These are phyloP conservation scores for Geranium brycei DNA, from an alignment of 345 rosid genomes.

Conservation along the genomic window DNA sequence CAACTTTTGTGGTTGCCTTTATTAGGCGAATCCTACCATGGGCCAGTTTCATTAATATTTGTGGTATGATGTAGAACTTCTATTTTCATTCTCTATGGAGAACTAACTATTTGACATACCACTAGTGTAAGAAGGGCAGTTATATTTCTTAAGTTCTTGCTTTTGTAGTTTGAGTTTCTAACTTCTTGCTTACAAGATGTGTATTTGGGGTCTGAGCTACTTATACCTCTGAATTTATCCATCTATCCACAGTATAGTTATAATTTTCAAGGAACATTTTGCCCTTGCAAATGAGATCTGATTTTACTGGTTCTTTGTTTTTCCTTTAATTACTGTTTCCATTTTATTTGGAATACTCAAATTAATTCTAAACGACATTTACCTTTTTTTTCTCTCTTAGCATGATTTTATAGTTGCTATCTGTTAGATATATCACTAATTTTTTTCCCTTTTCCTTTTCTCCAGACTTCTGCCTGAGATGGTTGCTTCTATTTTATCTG, in stretches of 20 bases:
- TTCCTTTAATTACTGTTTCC: neutral
- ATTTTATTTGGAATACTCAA: neutral
- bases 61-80: neutral
- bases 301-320: neutral
- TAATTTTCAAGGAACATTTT: neutral
- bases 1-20: neutral
- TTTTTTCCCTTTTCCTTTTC: constrained; percentile 2
- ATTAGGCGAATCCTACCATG: neutral
- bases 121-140: neutral
- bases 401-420: neutral
- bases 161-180: too few species aligned
- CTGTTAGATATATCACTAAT: neutral
- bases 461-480: constrained; percentile 73
- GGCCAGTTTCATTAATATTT: neutral
- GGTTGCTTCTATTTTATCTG: constrained; percentile 56
- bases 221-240: neutral
- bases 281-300: constrained; percentile 1
- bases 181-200: neutral
- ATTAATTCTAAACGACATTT: neutral
- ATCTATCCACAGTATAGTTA: neutral
- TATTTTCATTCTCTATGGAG: too few species aligned
- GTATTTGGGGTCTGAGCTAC: neutral
- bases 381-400: neutral
- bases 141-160: neutral
- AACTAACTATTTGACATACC: neutral